A percentile compares a stretch with the other conserved stretches of the same genome.
Conservation (phyloP, 2,329 filamentous ascomycete genomes). For the Colletotrichum sp. region DNA sequence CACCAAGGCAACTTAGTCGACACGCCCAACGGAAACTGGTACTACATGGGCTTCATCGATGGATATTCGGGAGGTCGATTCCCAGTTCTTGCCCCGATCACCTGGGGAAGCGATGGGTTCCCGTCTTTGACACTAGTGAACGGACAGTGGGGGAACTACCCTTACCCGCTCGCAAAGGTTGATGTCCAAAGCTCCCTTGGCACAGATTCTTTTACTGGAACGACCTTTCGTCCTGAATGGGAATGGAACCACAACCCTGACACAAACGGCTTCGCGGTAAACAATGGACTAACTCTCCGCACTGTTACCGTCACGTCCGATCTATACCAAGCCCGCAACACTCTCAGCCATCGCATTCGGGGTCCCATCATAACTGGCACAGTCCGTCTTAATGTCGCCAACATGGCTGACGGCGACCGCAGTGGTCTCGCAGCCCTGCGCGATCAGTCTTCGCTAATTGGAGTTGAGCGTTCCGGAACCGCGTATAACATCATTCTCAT, state of each 20-base stretch:
- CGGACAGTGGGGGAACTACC: constrained; percentile 49
- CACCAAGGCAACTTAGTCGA: constrained; percentile 62
- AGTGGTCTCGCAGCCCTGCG: constrained; percentile 56
- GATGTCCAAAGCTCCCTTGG: constrained; percentile 2
- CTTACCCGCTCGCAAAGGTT: constrained; percentile 26
- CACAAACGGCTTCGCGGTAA: constrained; percentile 44
- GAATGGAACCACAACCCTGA: constrained; percentile 69
- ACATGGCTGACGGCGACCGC: constrained; percentile 54
- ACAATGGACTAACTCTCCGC: constrained; percentile 40
- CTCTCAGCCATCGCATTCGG: constrained; percentile 48
- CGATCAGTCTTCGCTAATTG: constrained; percentile 56
- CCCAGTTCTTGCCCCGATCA: constrained; percentile 58
- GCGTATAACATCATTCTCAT: neutral
- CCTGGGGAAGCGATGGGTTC: constrained; percentile 49
- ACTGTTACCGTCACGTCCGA: constrained; percentile 56
- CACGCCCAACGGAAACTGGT: constrained; percentile 58
- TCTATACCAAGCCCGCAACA: constrained; percentile 49
- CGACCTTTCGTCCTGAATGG: constrained; percentile 48
- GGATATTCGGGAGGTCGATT: constrained; percentile 60
- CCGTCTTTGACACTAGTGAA: constrained; percentile 43
- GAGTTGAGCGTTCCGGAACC: constrained; percentile 33
- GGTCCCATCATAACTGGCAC: constrained; percentile 51
- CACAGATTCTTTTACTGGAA: constrained; percentile 26
- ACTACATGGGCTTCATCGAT: constrained; percentile 61
- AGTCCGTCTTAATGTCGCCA: constrained; percentile 49